A percentile compares a stretch with the other conserved stretches of the same genome.
phyloP scores from a whole-genome alignment of 352 stramenopile genomes.

The Pythium oligandrum region DNA sequence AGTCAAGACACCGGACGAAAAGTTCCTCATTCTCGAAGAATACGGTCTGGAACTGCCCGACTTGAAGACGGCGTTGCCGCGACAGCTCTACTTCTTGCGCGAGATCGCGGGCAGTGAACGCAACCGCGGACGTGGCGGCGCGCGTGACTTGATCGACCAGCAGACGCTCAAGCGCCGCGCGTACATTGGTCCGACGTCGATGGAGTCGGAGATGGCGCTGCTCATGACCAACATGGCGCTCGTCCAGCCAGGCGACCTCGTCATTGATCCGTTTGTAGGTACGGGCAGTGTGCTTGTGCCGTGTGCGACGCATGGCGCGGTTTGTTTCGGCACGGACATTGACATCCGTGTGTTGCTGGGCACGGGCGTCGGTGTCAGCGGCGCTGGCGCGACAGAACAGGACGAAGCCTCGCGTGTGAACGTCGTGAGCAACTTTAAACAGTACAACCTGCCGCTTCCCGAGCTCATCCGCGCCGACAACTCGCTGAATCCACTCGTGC shows the following conservation, averaged over 20 bases:
- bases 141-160: conserved; percentile 77
- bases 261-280: conserved; percentile 97
- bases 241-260: conserved; percentile 61
- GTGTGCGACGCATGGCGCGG: conserved; percentile 88
- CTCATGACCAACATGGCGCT: conserved; percentile 92
- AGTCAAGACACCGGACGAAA: conserved; percentile 63
- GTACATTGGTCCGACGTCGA: conserved; percentile 97
- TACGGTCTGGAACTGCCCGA: conserved; percentile 49
- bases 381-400: conserved; percentile 18
- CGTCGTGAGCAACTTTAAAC: conserved; percentile 85
- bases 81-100: conserved; percentile 70
- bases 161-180: conserved; percentile 92
- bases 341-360: conserved; percentile 94
- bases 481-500: conserved; percentile 54
- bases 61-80: conserved; percentile 26
- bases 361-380: conserved; percentile 65
- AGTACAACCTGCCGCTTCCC: conserved; percentile 91
- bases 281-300: conserved; percentile 96
- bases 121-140: conserved; percentile 63
- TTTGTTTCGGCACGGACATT: conserved; percentile 96
- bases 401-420: conserved; percentile 43
- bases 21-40: conserved; percentile 75
- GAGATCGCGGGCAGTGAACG: conserved; percentile 66
- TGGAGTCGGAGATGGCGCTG: conserved; percentile 96
- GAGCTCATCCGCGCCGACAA: conserved; percentile 95